Conservation (phyloP, 805 yeast genomes). For the Ogataea zsoltii region DNA sequence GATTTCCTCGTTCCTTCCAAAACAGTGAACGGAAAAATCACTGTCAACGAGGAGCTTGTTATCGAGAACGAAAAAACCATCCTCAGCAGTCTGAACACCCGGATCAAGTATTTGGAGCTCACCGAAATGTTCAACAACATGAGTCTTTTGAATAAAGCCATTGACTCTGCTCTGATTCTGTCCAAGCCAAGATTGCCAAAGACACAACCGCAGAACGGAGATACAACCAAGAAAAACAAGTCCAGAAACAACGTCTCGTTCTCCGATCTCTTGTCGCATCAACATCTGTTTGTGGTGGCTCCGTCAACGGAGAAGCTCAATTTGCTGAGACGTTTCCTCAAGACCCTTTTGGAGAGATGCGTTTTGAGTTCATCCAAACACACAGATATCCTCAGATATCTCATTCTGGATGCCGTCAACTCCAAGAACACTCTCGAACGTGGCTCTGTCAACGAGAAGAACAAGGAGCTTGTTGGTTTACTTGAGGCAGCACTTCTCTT, state of each 20-base stretch:
- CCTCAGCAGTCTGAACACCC: constrained; percentile 32
- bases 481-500: constrained; percentile 60
- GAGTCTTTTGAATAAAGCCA: constrained; percentile 52
- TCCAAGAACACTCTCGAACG: constrained; percentile 30
- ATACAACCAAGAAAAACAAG: constrained; percentile 26
- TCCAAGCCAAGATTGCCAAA: constrained; percentile 39
- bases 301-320: constrained; percentile 40
- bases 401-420: constrained; percentile 38
- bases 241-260: constrained; percentile 51
- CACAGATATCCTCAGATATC: constrained; percentile 53
- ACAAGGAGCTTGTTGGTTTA: constrained; percentile 45
- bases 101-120: constrained; percentile 27
- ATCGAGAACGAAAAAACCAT: constrained; percentile 34
- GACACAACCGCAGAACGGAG: constrained; percentile 14
- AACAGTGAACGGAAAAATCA: constrained; percentile 39
- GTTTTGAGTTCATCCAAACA: constrained; percentile 64
- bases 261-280: constrained; percentile 69
- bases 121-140: constrained; percentile 43
- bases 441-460: constrained; percentile 24
- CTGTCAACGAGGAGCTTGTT: constrained; percentile 38
- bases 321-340: constrained; percentile 48
- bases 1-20: constrained; percentile 62
- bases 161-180: constrained; percentile 55
- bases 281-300: constrained; percentile 50
- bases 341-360: constrained; percentile 46